Base-by-base conservation (phyloP, 2,329 filamentous ascomycete genomes). In the Exophiala lecanii-corni region DNA sequence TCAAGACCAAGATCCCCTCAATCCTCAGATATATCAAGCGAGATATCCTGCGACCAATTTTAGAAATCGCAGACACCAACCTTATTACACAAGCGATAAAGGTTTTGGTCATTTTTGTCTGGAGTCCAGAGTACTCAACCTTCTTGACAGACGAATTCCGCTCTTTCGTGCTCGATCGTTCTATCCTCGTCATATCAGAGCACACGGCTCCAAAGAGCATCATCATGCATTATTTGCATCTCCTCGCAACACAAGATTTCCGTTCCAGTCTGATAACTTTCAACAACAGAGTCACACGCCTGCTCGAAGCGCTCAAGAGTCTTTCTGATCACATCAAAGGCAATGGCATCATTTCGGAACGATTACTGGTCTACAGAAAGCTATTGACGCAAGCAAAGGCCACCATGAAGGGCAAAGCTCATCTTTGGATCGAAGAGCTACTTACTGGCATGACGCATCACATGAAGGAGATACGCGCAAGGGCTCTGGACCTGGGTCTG, bases 1-100 rank as follows among this genome's bases (percentile, higher is more conserved):
- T 94, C 41, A 76, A 80, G 44, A 77, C 79, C 38, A 94, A 92
- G 63, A 83, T 96, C 73, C 74, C 76, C 9, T 67, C 86, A 2
- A 75, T 97, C 45, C 79, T 80, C 53, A 83, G 88, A 47, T 95
- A 89, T 59, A 87, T 97, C 42, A 81, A 84, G 57, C 78, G 89
- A 47, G 92, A 98, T 60, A 73, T 95, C 17, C 20, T 49, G 2
- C 45, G 45, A 28, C 47, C 45, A 36, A 45, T 41, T 12, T 25
- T 43, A 9, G 76, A 74, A 52, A 72, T 75, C 25, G 61, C 73
- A 4, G 68, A 74, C 45, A 75, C 78, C 38, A 82, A 82, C 33
- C 74, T 97, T 9, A 75, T 82, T 36, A 83, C 82, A 39, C 84
- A 94, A 54, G 84, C 89, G 2, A 69, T 95, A 40, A 86, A 81